Evolutionary conservation across 345 rosid species (phyloP), one percentile per base, ranked within the genome.

Genomic region (Eucalyptus cloeziana): DNA sequence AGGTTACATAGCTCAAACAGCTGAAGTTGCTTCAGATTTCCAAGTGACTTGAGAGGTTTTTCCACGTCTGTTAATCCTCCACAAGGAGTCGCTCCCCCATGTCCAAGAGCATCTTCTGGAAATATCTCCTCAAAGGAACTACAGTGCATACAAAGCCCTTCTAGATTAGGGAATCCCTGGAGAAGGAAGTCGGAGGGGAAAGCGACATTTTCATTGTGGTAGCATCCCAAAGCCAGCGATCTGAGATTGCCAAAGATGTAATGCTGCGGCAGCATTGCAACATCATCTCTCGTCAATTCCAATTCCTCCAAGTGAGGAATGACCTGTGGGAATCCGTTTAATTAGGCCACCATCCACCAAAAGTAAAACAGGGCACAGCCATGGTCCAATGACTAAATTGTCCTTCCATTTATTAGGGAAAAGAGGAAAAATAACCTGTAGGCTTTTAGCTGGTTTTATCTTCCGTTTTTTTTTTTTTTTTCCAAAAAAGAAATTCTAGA

Each of bases 121-220:
- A 67, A 31, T 15, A 67, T 31, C 22, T 15, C 79, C 40, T n/a
- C 3, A 0, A 67, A 15, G 22, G 40, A 67, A 67, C 79, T 67
- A n/a, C 1, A 67, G 1, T 1, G 0, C 3, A 67, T 3, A 6
- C 0, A 0, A 67, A 67, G 6, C 8, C 0, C 0, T 67, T 67
- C 6, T 67, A 67, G 79, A 31, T 67, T 0, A 11, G 79, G 40
- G 40, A 67, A 67, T n/a, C 11, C 1, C 0, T 67, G 22, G 10
- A 67, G 79, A 1, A 67, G 22, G 79, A 67, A 67, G 79, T 31
- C 0, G 40, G 79, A 67, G 3, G 40, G 40, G 0, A 67, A 67
- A 67, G 2, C 2, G 3, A 14, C 40, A n/a, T 67, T 67, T 31
- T 14, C 21, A n/a, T 14, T 21, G 3, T n/a, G 76, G 40, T n/a